Percentiles rank a stretch among this genome's conserved stretches.
Evolutionary conservation across 192 early-diverging fungal species (phyloP).

Genomic region (Podila horticola): DNA sequence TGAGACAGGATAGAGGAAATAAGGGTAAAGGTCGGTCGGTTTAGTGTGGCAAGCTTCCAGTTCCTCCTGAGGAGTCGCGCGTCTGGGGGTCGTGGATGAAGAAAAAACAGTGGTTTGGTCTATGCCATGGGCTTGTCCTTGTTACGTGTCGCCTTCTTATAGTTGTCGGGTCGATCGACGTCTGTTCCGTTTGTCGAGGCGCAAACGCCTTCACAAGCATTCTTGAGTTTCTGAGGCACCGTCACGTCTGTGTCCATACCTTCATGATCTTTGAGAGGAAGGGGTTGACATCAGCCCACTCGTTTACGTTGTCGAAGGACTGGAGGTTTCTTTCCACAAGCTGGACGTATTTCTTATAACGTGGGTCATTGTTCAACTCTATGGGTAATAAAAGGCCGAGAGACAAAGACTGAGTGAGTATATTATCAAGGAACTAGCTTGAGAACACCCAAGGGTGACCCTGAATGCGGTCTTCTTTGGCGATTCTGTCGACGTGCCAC

Average conservation of each 20-base stretch:
- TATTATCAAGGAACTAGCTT: not conserved
- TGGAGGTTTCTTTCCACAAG: slow-evolving; percentile 86
- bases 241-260: slow-evolving; percentile 37
- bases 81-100: not conserved
- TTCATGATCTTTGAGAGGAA: slow-evolving; percentile 86
- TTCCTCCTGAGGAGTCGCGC: not conserved
- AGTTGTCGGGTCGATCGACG: not conserved
- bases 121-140: too few relatives aligned
- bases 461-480: too few relatives aligned
- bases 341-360: slow-evolving; percentile 85
- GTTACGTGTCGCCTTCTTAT: too few relatives aligned
- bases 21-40: not conserved
- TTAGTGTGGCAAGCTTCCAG: not conserved
- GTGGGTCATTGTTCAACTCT: slow-evolving; percentile 71
- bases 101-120: too few relatives aligned
- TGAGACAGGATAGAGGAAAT: not conserved
- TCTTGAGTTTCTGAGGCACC: not conserved
- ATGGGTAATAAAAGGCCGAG: not conserved
- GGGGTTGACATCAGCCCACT: slow-evolving; percentile 96
- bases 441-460: too few relatives aligned
- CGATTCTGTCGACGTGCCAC: too few relatives aligned
- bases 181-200: not conserved
- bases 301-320: slow-evolving; percentile 92
- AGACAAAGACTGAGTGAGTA: slow-evolving; percentile 1
- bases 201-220: too few relatives aligned